Evolutionary conservation across 768 basidiomycete species (phyloP).

Genomic region (Lactifluus hygrophoroides): DNA sequence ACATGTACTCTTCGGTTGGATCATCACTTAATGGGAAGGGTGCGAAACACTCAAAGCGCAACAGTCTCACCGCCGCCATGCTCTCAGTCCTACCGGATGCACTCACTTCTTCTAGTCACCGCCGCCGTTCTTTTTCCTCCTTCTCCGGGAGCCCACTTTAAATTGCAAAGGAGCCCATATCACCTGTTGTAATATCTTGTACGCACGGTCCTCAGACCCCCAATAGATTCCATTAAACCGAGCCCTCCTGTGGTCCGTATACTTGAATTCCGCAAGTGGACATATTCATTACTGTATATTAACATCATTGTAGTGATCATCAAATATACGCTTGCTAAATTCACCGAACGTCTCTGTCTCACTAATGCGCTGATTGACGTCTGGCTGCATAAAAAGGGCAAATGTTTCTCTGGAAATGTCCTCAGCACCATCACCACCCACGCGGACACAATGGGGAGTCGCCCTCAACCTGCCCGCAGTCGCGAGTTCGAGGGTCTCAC

Average conservation of each 20-base stretch:
- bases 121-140: conserved; percentile 15
- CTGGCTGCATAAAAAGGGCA: conserved; percentile 84
- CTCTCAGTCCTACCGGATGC: conserved; percentile 20
- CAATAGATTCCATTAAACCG: conserved; percentile 4
- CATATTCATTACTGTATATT: conserved; percentile 12
- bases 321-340: conserved; percentile 79
- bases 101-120: conserved; percentile 15
- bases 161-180: neutral
- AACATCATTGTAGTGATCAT: conserved; percentile 42
- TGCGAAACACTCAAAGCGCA: conserved; percentile 36
- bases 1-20: conserved; percentile 45
- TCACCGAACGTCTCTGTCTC: conserved; percentile 73
- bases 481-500: conserved; percentile 88
- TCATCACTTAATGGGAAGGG: conserved; percentile 27
- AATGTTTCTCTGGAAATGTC: conserved; percentile 79
- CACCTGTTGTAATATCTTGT: neutral
- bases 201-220: neutral
- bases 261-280: neutral
- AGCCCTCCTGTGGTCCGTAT: neutral
- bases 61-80: conserved; percentile 23
- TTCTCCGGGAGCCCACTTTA: conserved; percentile 9
- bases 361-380: conserved; percentile 68
- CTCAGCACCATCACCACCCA: conserved; percentile 43
- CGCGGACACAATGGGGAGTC: conserved; percentile 90
- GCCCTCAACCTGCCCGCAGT: conserved; percentile 76